A percentile compares a stretch with the other conserved stretches of the same genome.
These are phyloP conservation scores for Trametes sanguinea DNA, from an alignment of 768 basidiomycete genomes.

Conservation along the genomic window DNA sequence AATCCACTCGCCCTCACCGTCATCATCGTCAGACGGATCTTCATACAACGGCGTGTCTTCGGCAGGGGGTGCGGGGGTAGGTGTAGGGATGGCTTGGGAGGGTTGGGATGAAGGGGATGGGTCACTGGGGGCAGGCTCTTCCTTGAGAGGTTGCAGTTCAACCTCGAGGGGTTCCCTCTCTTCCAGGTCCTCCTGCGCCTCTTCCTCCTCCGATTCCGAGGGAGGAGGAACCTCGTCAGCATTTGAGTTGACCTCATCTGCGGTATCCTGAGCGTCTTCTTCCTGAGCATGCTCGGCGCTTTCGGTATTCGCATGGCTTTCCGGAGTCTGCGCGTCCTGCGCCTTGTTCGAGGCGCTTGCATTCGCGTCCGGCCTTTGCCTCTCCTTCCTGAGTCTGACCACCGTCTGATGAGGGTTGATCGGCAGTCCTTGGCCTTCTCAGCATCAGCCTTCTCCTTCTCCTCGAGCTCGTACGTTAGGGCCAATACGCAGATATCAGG, in stretches of 20 bases:
- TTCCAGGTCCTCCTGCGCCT: conserved; percentile 7
- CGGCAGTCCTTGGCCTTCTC: conserved; percentile 27
- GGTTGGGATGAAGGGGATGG: background rate
- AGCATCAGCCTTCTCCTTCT: conserved; percentile 43
- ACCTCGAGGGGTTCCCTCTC: conserved; percentile 46
- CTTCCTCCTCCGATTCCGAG: conserved; percentile 7
- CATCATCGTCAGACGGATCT: conserved; percentile 76
- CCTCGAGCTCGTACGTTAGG: conserved; percentile 77
- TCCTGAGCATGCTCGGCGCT: background rate
- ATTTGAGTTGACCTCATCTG: conserved; percentile 22
- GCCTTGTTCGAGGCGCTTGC: background rate
- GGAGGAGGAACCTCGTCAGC: conserved; percentile 21
- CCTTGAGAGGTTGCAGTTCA: conserved; percentile 41
- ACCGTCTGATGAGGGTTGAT: conserved; percentile 2
- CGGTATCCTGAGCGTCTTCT: conserved; percentile 17
- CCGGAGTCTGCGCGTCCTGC: conserved; percentile 4
- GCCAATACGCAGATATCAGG: conserved; percentile 93
- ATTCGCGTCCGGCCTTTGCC: background rate
- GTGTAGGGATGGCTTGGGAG: background rate
- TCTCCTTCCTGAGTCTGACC: background rate
- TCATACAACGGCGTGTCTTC: conserved; percentile 53
- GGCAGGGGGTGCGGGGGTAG: conserved; percentile 4
- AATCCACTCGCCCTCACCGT: conserved; percentile 95
- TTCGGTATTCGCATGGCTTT: background rate
- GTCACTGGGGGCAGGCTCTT: conserved; percentile 22